Base-by-base conservation (phyloP, 805 yeast genomes). In the Ogataea siamensis region DNA sequence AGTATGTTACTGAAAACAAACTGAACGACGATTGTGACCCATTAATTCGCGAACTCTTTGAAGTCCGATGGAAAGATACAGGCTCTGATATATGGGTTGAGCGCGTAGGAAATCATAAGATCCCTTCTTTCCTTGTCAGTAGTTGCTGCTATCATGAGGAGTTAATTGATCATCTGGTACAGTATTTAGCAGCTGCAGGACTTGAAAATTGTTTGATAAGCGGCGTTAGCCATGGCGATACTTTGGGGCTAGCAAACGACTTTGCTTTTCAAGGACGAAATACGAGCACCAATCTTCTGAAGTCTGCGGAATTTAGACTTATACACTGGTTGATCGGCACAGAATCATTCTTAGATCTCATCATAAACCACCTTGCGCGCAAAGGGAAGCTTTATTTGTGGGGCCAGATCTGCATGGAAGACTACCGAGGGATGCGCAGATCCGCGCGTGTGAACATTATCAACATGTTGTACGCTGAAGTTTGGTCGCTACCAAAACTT, bases 271-370 rank as follows among this genome's bases (percentile, higher is more conserved):
- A 49, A 2, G 55, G 62, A 5, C 52, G 60, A 6, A 74, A 69
- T 43, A 57, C 68, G n/a, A 58, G 59, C 16, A 64, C 66, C 3
- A 58, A 64, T 12, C 37, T 55, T 2, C 44, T 82, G 13, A 77
- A 76, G 41, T 52, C 64, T 4, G 47, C 60, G 3, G 44, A 53
- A 2, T 79, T 85, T 78, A 64, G 65, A 20, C 44, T 51, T 3
- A 37, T 78, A 0, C 73, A 62, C 40, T 42, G 40, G 2, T 20
- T 57, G 1, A 45, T 77, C 2, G 82, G 81, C 0, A 51, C 57
- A 6, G 39, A 40, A 1, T 39, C 41, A 1, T 78, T 79, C 49
- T 32, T 67, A 5, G 40, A 64, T 6, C 31, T 78, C 14, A 12
- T 78, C 3, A 29, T 70, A 5, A 64, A 64, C 28, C 51, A 49